Percentiles rank a stretch among this genome's conserved stretches.
Evolutionary conservation across 1,284 basidiomycete genomes (phyloP).

Genomic region (Moesziomyces parantarcticus): DNA sequence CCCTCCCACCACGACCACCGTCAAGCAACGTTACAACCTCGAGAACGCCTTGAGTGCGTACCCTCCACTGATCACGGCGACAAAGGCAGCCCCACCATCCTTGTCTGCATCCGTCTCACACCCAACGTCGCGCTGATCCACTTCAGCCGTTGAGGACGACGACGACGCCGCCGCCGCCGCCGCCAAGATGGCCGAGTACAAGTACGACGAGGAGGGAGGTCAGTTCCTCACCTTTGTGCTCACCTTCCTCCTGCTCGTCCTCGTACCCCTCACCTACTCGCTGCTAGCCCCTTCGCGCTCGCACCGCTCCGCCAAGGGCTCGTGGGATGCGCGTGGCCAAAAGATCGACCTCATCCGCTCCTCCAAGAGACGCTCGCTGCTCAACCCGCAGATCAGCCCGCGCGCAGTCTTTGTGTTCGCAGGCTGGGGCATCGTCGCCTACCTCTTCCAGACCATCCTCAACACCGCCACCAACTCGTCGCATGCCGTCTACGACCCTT

Average conservation of each 20-base stretch:
- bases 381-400: slow-evolving; percentile 55
- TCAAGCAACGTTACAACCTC: too few species aligned
- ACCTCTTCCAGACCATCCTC: slow-evolving; percentile 75
- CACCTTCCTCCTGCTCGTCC: slow-evolving; percentile 62
- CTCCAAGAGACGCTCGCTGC: slow-evolving; percentile 37
- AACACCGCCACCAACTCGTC: slow-evolving; percentile 71
- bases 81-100: too few species aligned
- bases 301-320: slow-evolving; percentile 41
- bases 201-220: slow-evolving; percentile 67
- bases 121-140: background rate
- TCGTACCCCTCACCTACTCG: slow-evolving; percentile 65
- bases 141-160: background rate
- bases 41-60: too few species aligned
- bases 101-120: too few species aligned
- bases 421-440: slow-evolving; percentile 82
- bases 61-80: too few species aligned
- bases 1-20: too few species aligned
- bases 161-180: background rate
- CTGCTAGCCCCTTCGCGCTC: slow-evolving; percentile 35
- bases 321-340: slow-evolving; percentile 61
- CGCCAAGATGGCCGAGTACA: slow-evolving; percentile 64
- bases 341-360: slow-evolving; percentile 52
- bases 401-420: slow-evolving; percentile 70
- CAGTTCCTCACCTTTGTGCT: slow-evolving; percentile 67
- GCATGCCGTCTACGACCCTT: slow-evolving; percentile 81